phyloP scores from a whole-genome alignment of 2,329 filamentous ascomycete species.

The Diaporthe citrichinensis region DNA sequence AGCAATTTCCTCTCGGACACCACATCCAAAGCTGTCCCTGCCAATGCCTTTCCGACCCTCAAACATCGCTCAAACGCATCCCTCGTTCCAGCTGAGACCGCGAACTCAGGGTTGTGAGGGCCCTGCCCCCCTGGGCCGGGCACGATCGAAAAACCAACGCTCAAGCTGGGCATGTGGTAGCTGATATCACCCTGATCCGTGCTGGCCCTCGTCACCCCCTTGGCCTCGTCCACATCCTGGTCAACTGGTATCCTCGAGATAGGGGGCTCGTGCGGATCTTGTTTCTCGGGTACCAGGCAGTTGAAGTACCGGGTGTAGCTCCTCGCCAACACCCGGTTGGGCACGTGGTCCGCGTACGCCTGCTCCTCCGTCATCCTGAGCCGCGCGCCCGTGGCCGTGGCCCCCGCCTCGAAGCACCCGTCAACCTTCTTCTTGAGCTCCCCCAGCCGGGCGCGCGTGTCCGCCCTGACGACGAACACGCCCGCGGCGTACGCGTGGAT shows the following conservation, averaged over 20 bases:
- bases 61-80: constrained; percentile 62
- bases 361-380: constrained; percentile 58
- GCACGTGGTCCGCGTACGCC: constrained; percentile 68
- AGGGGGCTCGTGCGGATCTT: constrained; percentile 33
- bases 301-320: constrained; percentile 63
- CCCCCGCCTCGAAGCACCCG: constrained; percentile 57
- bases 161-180: constrained; percentile 69
- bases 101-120: constrained; percentile 68
- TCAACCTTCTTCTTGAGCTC: constrained; percentile 58
- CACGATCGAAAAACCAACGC: constrained; percentile 64
- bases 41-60: constrained; percentile 62
- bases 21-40: constrained; percentile 63
- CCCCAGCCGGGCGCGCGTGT: constrained; percentile 56
- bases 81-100: constrained; percentile 62
- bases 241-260: constrained; percentile 44
- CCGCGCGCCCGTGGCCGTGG: constrained; percentile 60
- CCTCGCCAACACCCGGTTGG: constrained; percentile 63
- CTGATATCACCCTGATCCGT: constrained; percentile 73
- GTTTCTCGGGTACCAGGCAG: constrained; percentile 51
- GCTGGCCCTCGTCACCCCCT: constrained; percentile 64
- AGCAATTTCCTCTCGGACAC: constrained; percentile 58
- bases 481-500: constrained; percentile 66
- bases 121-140: constrained; percentile 59
- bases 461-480: constrained; percentile 60
- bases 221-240: constrained; percentile 57